Evolutionary conservation across 306 rosid genomes (phyloP), one percentile per base, ranked within the genome.

Genomic region (Astragalus glycyphyllos): DNA sequence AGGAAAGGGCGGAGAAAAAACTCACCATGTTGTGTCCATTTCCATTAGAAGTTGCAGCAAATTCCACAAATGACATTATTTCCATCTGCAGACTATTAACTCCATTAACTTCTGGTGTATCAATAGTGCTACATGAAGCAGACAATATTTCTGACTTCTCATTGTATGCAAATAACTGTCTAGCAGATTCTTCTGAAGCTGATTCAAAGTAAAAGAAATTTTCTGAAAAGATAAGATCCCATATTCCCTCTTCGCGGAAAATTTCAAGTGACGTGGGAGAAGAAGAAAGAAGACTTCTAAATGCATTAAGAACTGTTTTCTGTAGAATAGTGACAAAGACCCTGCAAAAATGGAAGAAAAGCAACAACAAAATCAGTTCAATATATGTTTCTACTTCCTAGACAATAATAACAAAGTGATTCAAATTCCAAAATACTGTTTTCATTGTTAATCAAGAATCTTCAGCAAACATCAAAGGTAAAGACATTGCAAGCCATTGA

Each of bases 151-250:
- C 89, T 74, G 77, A 72, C 69, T 75, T 84, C 76, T 77, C 84
- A 61, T 42, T 31, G 54, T 58, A 34, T 29, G 72, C 73, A 82
- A 59, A 73, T 75, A 42, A 77, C 55, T 72, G 90, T 57, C 70
- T 79, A 68, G 74, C 74, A 76, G 72, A 47, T 51, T 81, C 87
- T 68, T 85, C 91, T 8, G 81, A 78, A 73, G 88, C 67, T 46
- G 82, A 75, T 75, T 82, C 87, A 65, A 83, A 94, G 66, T 91
- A 87, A 83, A 91, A 94, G 86, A 94, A 86, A 60, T 82, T 84
- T 62, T 94, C 97, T 11, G 99, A 94, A 81, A 94, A 91, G 58
- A 94, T 68, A 69, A 94, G 96, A 79, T 91, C 95, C 96, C 97
- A 94, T 75, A 91, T 80, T 81, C 95, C 92, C 87, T 91, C 97